Percentiles rank a stretch among this genome's conserved stretches.
These are phyloP conservation scores for Colletotrichum tropicicola DNA, from an alignment of 2,329 filamentous ascomycete genomes.

Conservation along the genomic window DNA sequence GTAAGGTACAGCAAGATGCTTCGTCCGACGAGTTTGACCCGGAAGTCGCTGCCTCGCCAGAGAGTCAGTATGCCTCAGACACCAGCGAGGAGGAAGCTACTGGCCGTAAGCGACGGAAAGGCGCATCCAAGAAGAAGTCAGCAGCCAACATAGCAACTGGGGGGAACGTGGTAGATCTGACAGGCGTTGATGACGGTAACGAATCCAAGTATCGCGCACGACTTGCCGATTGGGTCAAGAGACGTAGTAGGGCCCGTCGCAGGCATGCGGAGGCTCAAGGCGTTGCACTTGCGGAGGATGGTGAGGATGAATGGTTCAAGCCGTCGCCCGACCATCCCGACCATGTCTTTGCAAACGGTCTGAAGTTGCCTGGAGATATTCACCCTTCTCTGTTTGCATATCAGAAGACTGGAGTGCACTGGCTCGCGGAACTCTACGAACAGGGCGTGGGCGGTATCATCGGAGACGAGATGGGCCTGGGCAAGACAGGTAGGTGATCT, in stretches of 20 bases:
- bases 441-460: slow-evolving; percentile 94
- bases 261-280: slow-evolving; percentile 43
- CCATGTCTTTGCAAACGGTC: slow-evolving; percentile 76
- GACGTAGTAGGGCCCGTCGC: slow-evolving; percentile 52
- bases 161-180: slow-evolving; percentile 57
- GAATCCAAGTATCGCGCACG: slow-evolving; percentile 82
- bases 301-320: slow-evolving; percentile 78
- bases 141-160: slow-evolving; percentile 26
- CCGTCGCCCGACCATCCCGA: slow-evolving; percentile 87
- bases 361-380: slow-evolving; percentile 90
- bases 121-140: slow-evolving; percentile 53
- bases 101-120: slow-evolving; percentile 51
- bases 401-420: slow-evolving; percentile 95
- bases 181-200: slow-evolving; percentile 85
- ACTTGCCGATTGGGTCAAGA: slow-evolving; percentile 77
- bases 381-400: slow-evolving; percentile 94
- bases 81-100: slow-evolving; percentile 49
- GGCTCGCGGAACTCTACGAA: slow-evolving; percentile 91
- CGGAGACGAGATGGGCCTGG: slow-evolving; percentile 98
- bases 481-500: slow-evolving; percentile 72
- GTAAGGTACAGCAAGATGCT: slow-evolving; percentile 46
- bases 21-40: slow-evolving; percentile 59
- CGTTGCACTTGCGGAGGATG: slow-evolving; percentile 51
- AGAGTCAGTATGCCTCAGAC: slow-evolving; percentile 38
- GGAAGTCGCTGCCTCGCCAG: slow-evolving; percentile 33